Evolutionary conservation across 139 green algal species (phyloP), one percentile per base, ranked within the genome.

Genomic region (Micractinium sp.): DNA sequence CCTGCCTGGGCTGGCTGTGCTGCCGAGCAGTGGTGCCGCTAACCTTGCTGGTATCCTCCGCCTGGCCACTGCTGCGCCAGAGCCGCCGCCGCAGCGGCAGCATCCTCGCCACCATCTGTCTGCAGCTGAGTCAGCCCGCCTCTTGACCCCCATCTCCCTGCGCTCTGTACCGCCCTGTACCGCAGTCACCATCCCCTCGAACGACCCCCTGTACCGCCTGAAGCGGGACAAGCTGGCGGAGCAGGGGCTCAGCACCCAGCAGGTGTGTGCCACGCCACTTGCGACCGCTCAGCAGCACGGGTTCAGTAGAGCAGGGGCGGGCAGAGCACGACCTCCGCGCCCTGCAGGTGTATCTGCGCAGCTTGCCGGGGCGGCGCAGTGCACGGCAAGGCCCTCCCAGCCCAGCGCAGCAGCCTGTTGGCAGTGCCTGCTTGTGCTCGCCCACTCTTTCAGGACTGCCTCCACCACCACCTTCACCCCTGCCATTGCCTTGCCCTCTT

Each of bases 141-240:
- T 22, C 31, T 4, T 31, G 15, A 1, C 31, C 22, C n/a, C 33
- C 56, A 63, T 41, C 67, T 31, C 22, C 76, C 13, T 76, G 29
- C 77, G 1, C 19, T 41, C 35, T 90, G 9, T 56, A 39, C 4
- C 23, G 31, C 0, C 12, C 53, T 35, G 31, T 23, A 18, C 47
- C 78, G 88, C 90, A 75, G 92, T 91, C 75, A 94, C 89, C 36
- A 93, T 95, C 85, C 91, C 94, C 33, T 92, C 83, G 67, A 89
- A 88, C 2, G 97, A 99, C 89, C 96, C 96, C 4, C 92, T 98
- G 36, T 99, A 95, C 93, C 92, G 95, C 75, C 23, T 88, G 38
- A 99, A 99, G 93, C 91, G 96, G 1, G 90, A 87, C 33, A 83
- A 91, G 31, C 93, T 99, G 82, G 90, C 90, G 33, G 91, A 96